Evolutionary conservation across 2,329 filamentous ascomycete genomes (phyloP).

Genomic region (Fusarium sp.): DNA sequence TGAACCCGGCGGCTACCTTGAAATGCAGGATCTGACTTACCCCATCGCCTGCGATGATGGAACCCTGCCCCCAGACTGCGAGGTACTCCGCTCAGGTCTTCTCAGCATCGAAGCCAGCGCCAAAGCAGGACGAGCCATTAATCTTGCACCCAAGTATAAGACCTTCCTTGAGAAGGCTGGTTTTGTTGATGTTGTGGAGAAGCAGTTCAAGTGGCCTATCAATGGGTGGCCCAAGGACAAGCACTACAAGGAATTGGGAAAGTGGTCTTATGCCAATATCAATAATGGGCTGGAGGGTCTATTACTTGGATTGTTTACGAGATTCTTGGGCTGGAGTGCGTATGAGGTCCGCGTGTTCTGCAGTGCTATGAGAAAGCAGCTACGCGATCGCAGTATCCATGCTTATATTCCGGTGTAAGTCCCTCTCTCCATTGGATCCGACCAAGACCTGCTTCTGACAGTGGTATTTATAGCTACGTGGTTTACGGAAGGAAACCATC

Average conservation of each 20-base stretch:
- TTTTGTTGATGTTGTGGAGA: background rate
- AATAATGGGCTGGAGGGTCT: conserved; percentile 10
- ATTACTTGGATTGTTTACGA: conserved; percentile 3
- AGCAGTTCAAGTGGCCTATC: conserved; percentile 9
- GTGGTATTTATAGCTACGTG: background rate
- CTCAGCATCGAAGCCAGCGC: conserved; percentile 2
- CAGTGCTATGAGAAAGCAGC: conserved; percentile 12
- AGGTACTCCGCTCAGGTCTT: background rate
- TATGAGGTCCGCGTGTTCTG: conserved; percentile 19
- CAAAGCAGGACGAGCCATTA: background rate
- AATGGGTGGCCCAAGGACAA: conserved; percentile 23
- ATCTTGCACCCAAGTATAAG: conserved; percentile 9
- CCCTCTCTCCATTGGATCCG: fast-evolving
- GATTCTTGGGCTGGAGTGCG: conserved; percentile 6
- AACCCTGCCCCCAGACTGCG: background rate
- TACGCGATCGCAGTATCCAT: conserved; percentile 10
- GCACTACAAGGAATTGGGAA: conserved; percentile 18
- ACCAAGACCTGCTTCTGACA: background rate
- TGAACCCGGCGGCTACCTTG: background rate
- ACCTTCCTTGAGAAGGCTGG: background rate
- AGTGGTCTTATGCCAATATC: conserved; percentile 16
- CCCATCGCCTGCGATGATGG: conserved; percentile 5
- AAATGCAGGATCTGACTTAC: conserved; percentile 15
- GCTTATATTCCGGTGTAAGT: conserved; percentile 26
- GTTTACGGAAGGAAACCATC: conserved; percentile 3